Evolutionary conservation across 352 stramenopile genomes (phyloP), one percentile per base, ranked within the genome.

Genomic region (Plasmopara viticola): DNA sequence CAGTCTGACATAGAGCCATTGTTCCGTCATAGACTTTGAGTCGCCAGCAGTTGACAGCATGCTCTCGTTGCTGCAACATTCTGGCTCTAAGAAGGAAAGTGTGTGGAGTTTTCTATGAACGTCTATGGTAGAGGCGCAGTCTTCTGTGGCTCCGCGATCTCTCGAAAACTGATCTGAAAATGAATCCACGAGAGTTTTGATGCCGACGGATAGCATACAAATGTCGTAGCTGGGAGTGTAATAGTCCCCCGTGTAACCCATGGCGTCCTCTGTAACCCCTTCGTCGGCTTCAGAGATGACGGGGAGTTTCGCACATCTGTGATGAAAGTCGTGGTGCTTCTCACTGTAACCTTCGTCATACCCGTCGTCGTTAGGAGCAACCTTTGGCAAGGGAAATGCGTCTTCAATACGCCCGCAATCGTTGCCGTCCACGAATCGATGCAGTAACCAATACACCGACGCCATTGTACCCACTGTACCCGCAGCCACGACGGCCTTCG

Each of bases 1-100:
- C 18, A 70, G 42, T 42, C 62, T 34, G 31, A 70, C 58, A 29
- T 70, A 70, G 13, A 70, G 7, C 45, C 58, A 58, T 20, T 60
- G 56, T 38, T 64, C 37, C 6, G 49, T 56, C 51, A 34, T 42
- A 6, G 34, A 60, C 9, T 41, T 41, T 4, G 44, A 29, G 40
- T n/a, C 56, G 43, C 5, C 41, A 29, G 14, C 62, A 0, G 39
- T 13, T n/a, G 51, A 69, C 6, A 46, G 6, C 5, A 47, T 44
- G 37, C 52, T 70, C 1, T 39, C 31, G 7, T 48, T 25, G 13
- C 53, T 64, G 45, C 49, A 63, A 42, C 51, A 50, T 18, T 64
- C 62, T 2, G 45, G 66, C 13, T 64, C 58, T 10, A 53, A 43
- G 15, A 64, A 64, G 9, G 52, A 70, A 29, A 70, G 15, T 12